Evolutionary conservation across 129 eudicot genomes (phyloP), one percentile per base, ranked within the genome.

Genomic region (Arctium minus): DNA sequence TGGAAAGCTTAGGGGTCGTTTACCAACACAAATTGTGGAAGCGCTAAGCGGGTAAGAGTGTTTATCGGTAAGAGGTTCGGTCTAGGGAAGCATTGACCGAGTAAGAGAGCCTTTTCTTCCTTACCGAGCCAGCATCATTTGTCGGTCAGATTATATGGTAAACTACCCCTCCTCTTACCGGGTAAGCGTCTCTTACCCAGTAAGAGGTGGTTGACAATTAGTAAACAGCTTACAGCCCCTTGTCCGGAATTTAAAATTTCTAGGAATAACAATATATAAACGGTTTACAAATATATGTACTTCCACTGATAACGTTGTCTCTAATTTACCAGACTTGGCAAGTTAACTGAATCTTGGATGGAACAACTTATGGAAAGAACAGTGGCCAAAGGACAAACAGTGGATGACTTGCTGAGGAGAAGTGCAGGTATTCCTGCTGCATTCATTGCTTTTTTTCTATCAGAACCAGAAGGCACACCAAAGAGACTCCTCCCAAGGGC

Each of bases 361-460:
- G 99, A 96, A 36, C 94, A 87, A 77, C 98, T 96, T 50, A 96
- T 96, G 99, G 98, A 91, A 82, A 88, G 99, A 90, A 92, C 92
- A 60, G 82, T 87, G 44, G 92, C 98, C 35, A 92, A 90, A 87
- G 97, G 93, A 82, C 99, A 96, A 86, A 96, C 99, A 56, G 99
- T 96, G 12, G 99, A 96, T 85, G 97, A 96, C 84, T 82, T 96
- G 53, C 88, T 96, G 77, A 87, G 99, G 86, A 96, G 99, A 92
- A 96, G 99, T 88, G 98, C 99, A 12, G 99, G 99, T 77, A 96
- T 96, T 81, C 99, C 99, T 12, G 98, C 98, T 38, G 99, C 98
- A 83, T 96, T 96, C 79, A 89, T 88, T 83, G 99, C 97, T 8
- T 90, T 96, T 82, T 96, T 96, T 78, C 91, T 96, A 22, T 92